Percentiles rank a stretch among this genome's conserved stretches.
Conservation (phyloP, 495 filamentous ascomycete genomes). For the Aspergillus campestris region DNA sequence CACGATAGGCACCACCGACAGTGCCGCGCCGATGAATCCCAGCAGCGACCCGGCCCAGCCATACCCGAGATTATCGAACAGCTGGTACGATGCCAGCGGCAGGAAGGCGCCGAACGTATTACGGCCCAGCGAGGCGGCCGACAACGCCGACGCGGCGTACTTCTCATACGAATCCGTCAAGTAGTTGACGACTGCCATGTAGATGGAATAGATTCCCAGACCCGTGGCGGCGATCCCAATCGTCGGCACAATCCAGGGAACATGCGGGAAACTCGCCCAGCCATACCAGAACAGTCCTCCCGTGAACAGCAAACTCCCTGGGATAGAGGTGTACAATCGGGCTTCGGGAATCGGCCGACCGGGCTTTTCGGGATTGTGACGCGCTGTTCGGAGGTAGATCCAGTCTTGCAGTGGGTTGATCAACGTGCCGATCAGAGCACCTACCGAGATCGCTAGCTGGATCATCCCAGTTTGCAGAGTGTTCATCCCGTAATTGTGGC, state of each 20-base stretch:
- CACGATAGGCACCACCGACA: slow-evolving; percentile 31
- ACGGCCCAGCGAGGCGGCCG: slow-evolving; percentile 25
- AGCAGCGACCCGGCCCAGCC: slow-evolving; percentile 37
- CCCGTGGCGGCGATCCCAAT: slow-evolving; percentile 24
- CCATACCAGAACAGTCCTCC: slow-evolving; percentile 37
- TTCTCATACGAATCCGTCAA: slow-evolving; percentile 39
- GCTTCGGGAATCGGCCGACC: slow-evolving; percentile 32
- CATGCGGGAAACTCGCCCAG: slow-evolving; percentile 22
- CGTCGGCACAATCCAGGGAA: slow-evolving; percentile 37
- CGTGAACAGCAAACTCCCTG: slow-evolving; percentile 34
- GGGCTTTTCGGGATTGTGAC: slow-evolving; percentile 19
- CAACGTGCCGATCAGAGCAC: slow-evolving; percentile 31
- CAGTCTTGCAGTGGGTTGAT: slow-evolving; percentile 35
- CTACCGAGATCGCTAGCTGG: slow-evolving; percentile 36
- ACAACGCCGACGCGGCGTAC: slow-evolving; percentile 30
- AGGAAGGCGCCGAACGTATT: slow-evolving; percentile 28
- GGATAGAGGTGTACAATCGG: slow-evolving; percentile 31
- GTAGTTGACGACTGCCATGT: slow-evolving; percentile 42
- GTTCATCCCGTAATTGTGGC: slow-evolving; percentile 28
- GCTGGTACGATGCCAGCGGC: slow-evolving; percentile 28
- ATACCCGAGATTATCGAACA: slow-evolving; percentile 34
- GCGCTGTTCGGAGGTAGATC: slow-evolving; percentile 26
- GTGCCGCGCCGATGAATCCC: slow-evolving; percentile 29
- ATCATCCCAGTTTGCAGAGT: slow-evolving; percentile 25
- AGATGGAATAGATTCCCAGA: slow-evolving; percentile 38